Conservation (phyloP, 75 land plant genomes). For the Chamaecyparis obtusa region DNA sequence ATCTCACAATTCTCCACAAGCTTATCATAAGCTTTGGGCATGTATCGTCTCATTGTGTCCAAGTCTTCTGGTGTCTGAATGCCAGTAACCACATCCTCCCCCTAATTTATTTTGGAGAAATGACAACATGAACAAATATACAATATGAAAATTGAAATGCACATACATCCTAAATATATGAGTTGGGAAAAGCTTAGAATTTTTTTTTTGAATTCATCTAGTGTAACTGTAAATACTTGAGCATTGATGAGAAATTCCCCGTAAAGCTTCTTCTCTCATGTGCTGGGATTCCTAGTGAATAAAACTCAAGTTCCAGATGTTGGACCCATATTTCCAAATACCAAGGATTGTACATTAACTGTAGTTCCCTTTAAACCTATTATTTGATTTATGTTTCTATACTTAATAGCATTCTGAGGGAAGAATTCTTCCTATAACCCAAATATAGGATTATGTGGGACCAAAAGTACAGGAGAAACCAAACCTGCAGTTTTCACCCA, state of each 20-base stretch:
- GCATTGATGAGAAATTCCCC: constrained; percentile 98
- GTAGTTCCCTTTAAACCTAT: constrained; percentile 91
- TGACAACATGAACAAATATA: not conserved
- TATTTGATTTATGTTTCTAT: constrained; percentile 93
- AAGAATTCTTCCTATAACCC: no score
- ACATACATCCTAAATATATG: not conserved
- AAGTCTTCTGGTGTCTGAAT: constrained; percentile 95
- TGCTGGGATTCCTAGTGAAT: constrained; percentile 96
- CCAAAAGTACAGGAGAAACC: no score
- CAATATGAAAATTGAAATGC: not conserved
- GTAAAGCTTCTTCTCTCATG: constrained; percentile 95
- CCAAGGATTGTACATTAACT: constrained; percentile 95
- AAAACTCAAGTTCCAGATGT: constrained; percentile 97
- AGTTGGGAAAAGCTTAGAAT: not conserved
- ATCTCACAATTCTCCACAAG: constrained; percentile 93
- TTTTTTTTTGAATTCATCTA: not conserved
- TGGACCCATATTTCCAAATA: constrained; percentile 96
- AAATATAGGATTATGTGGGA: no score
- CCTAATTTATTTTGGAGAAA: constrained; percentile 37
- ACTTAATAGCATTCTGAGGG: constrained; percentile 64
- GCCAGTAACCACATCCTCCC: constrained; percentile 99
- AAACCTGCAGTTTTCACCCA: no score
- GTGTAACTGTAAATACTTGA: constrained; percentile 66
- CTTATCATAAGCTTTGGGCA: constrained; percentile 94
- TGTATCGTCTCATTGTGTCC: constrained; percentile 70